Evolutionary conservation across 169 alveolate genomes (phyloP).

Genomic region (Eimeria tenella): DNA sequence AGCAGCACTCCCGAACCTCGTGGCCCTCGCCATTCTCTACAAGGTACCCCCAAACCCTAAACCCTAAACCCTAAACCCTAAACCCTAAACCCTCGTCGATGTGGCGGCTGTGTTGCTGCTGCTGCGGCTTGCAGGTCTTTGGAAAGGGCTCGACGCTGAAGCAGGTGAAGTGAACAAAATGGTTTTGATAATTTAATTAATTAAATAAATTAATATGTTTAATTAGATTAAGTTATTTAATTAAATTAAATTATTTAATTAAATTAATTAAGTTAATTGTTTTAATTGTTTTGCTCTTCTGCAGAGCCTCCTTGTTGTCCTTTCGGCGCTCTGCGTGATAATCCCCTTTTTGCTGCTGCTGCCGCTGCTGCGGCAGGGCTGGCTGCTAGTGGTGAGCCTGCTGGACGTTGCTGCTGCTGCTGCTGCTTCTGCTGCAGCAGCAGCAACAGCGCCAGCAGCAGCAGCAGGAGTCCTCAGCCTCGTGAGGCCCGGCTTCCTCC

Average conservation of each 20-base stretch:
- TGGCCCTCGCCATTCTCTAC: neutral
- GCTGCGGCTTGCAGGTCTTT: constrained; percentile 2
- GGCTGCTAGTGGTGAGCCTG: constrained; percentile 52
- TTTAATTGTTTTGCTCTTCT: neutral
- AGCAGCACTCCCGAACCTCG: neutral
- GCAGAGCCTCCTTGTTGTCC: constrained; percentile 22
- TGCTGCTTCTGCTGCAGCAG: too few species aligned
- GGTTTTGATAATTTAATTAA: too few species aligned
- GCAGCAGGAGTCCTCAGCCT: neutral
- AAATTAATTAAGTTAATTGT: too few species aligned
- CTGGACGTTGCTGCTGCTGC: constrained; percentile 43
- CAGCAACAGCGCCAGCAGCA: too few species aligned
- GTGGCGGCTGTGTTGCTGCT: neutral
- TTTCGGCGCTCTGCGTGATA: constrained; percentile 50
- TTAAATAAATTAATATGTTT: too few species aligned
- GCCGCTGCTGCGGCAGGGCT: constrained; percentile 68
- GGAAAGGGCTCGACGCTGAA: neutral
- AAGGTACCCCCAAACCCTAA: neutral
- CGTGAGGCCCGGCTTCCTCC: constrained; percentile 51
- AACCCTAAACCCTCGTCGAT: neutral
- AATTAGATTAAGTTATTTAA: too few species aligned
- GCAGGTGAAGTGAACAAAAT: neutral
- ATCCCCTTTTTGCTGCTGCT: constrained; percentile 4
- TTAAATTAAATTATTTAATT: too few species aligned
- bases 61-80: neutral